These are phyloP conservation scores for Saccharomyces uvarum DNA, from an alignment of 1,139 yeast genomes.

Conservation along the genomic window DNA sequence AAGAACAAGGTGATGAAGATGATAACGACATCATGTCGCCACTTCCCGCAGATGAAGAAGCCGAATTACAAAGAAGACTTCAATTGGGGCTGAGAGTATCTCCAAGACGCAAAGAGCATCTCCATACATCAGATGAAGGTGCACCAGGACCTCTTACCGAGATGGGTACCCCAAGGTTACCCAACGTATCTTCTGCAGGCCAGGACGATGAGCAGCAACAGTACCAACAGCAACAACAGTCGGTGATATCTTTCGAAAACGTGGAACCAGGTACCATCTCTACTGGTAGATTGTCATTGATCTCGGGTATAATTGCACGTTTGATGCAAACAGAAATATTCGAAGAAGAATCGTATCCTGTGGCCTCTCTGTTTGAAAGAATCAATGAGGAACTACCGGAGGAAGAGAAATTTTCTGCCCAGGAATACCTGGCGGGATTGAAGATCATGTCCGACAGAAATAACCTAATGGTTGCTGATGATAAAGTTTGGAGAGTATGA, in stretches of 20 bases:
- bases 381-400: constrained; percentile 49
- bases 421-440: constrained; percentile 51
- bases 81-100: constrained; percentile 26
- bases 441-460: constrained; percentile 47
- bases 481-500: constrained; percentile 50
- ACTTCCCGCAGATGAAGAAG: constrained; percentile 23
- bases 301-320: constrained; percentile 42
- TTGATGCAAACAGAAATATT: constrained; percentile 43
- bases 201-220: constrained; percentile 27
- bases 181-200: constrained; percentile 28
- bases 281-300: constrained; percentile 41
- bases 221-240: constrained; percentile 7
- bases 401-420: constrained; percentile 50
- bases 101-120: constrained; percentile 22
- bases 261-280: constrained; percentile 38
- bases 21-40: constrained; percentile 17
- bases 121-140: constrained; percentile 14
- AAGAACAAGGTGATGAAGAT: constrained; percentile 17
- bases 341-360: constrained; percentile 42
- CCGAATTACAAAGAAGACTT: constrained; percentile 24
- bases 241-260: constrained; percentile 23
- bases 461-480: constrained; percentile 54
- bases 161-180: constrained; percentile 17
- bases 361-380: constrained; percentile 38
- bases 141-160: constrained; percentile 23